Conservation (phyloP, 176 grass and related monocot genomes). For the Raddia guianensis region DNA sequence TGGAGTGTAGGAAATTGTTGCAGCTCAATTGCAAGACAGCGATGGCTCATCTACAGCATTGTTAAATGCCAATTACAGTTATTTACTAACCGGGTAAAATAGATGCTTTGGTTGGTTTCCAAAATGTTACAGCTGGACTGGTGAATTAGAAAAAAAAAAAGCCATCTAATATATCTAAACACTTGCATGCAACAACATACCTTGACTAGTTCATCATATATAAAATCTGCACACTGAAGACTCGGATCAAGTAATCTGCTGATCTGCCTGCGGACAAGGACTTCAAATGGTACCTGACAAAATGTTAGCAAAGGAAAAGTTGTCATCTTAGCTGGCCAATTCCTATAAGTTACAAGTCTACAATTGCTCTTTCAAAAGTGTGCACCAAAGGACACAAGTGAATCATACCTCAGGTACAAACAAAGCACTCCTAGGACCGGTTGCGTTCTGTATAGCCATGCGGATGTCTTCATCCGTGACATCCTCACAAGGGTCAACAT, state of each 20-base stretch:
- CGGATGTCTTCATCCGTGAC: conserved; percentile 95
- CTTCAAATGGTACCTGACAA: conserved; percentile 88
- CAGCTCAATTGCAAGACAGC: conserved; percentile 70
- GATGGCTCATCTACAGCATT: conserved; percentile 92
- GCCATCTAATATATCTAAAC: background rate
- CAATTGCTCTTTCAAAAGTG: background rate
- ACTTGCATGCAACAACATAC: conserved; percentile 31
- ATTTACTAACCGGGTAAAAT: too few species aligned
- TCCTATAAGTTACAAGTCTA: background rate
- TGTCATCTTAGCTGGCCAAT: conserved; percentile 27
- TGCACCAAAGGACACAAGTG: conserved; percentile 10
- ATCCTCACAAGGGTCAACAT: conserved; percentile 97
- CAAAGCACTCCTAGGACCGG: conserved; percentile 90
- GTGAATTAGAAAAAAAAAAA: background rate
- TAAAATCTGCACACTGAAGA: conserved; percentile 92
- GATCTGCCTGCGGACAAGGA: conserved; percentile 93
- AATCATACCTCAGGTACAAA: conserved; percentile 88
- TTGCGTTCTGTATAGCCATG: conserved; percentile 98
- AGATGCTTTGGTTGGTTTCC: too few species aligned
- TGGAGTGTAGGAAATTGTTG: conserved; percentile 90
- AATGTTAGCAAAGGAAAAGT: conserved; percentile 25
- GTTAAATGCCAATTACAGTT: too few species aligned
- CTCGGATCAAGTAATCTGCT: conserved; percentile 91
- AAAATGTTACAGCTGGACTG: background rate
- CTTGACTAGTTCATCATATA: conserved; percentile 96